phyloP scores from a whole-genome alignment of 1,284 basidiomycete species.

The Ceratobasidium sp. region DNA sequence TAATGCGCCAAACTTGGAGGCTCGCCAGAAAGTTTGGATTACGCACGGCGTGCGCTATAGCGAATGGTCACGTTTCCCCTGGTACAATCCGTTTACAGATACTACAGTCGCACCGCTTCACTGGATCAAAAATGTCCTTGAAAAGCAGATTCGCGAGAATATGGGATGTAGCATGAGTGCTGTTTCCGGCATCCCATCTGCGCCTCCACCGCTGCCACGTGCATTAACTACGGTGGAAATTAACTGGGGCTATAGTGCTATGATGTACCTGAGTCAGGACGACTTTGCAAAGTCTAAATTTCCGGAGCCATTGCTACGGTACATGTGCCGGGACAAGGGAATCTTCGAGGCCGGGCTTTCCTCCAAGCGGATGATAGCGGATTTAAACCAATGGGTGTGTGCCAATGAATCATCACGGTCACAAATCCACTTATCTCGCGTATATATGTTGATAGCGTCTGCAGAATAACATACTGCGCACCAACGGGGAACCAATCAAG shows the following conservation, averaged over 20 bases:
- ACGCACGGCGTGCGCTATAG: neutral
- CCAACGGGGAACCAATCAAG: neutral
- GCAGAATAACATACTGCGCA: neutral
- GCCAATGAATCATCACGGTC: neutral
- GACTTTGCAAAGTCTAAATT: constrained; percentile 7
- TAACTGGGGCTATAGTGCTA: neutral
- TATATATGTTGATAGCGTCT: neutral
- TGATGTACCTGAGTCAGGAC: neutral
- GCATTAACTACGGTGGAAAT: neutral
- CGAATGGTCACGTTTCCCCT: neutral
- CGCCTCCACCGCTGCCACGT: neutral
- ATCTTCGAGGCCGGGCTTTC: constrained; percentile 1
- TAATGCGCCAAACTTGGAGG: neutral
- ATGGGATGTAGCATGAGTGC: neutral
- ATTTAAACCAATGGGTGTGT: neutral
- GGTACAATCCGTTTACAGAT: neutral
- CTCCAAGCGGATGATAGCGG: neutral
- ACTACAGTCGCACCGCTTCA: neutral
- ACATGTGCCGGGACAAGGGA: neutral
- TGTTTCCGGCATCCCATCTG: neutral
- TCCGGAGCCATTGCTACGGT: constrained; percentile 1
- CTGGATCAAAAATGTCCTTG: no score
- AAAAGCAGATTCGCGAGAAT: constrained; percentile 17
- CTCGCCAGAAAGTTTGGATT: neutral
- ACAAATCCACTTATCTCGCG: neutral